phyloP scores from a whole-genome alignment of 805 yeast genomes.

The Yamadazyma akitaensis region DNA sequence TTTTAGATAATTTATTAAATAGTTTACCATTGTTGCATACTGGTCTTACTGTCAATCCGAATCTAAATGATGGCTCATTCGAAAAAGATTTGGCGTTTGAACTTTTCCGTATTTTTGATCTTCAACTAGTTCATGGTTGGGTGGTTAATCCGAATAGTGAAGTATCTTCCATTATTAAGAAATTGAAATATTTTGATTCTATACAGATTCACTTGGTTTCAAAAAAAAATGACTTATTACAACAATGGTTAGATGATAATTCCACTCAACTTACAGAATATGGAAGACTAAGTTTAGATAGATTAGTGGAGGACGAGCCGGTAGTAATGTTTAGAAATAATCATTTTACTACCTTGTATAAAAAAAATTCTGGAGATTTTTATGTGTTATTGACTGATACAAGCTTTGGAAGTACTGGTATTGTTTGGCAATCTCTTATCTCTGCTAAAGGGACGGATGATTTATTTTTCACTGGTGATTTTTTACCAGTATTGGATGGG shows the following conservation, averaged over 20 bases:
- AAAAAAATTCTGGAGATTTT: conserved; percentile 45
- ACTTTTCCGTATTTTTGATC: conserved; percentile 55
- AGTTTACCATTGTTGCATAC: conserved; percentile 61
- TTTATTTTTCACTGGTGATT: conserved; percentile 63
- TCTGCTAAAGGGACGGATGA: conserved; percentile 70
- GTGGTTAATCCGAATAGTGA: conserved; percentile 37
- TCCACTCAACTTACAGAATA: conserved; percentile 71
- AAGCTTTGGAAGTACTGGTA: conserved; percentile 52
- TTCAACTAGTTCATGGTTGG: conserved; percentile 84
- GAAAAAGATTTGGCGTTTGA: conserved; percentile 46
- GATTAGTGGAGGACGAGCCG: conserved; percentile 50
- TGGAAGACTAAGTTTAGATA: conserved; percentile 54
- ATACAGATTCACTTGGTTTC: conserved; percentile 54
- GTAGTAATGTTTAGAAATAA: conserved; percentile 84
- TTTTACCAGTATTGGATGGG: conserved; percentile 42
- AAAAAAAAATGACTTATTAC: conserved; percentile 11
- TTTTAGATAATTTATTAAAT: conserved; percentile 42
- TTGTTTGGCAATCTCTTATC: conserved; percentile 80
- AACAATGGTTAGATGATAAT: conserved; percentile 49
- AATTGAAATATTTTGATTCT: conserved; percentile 40
- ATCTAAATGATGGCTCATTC: conserved; percentile 53
- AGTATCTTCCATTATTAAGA: background rate
- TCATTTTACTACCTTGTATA: conserved; percentile 74
- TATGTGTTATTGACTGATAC: conserved; percentile 72
- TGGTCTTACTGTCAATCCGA: conserved; percentile 73